These are phyloP conservation scores for Pterocarpus macrocarpus DNA, from an alignment of 306 rosid genomes.

Conservation along the genomic window DNA sequence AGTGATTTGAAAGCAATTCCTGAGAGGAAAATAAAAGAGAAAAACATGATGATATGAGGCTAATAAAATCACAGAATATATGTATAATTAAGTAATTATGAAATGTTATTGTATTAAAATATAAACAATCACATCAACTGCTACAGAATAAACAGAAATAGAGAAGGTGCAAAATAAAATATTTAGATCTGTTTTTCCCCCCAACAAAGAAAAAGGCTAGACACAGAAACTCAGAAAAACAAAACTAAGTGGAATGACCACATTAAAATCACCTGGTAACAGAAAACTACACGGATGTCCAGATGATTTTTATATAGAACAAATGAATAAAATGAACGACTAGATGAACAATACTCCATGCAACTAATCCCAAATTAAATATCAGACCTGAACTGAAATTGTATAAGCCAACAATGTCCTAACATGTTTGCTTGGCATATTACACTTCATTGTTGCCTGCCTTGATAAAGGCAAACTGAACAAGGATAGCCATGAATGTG, in stretches of 20 bases:
- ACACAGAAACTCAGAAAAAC: not conserved
- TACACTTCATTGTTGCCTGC: not conserved
- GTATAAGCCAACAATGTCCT: not conserved
- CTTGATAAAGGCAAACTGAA: not conserved
- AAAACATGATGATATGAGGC: not conserved
- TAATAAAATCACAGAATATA: constrained; percentile 25
- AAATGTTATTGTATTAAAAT: not conserved
- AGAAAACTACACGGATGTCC: constrained; percentile 4
- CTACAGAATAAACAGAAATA: not conserved
- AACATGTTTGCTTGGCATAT: constrained; percentile 31
- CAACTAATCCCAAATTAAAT: not conserved
- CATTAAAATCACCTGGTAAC: not conserved
- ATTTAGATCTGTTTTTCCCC: not conserved
- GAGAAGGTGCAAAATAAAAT: not conserved
- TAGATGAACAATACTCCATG: not conserved
- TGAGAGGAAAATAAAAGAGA: not conserved
- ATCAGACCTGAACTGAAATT: not conserved
- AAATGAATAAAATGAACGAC: constrained; percentile 19
- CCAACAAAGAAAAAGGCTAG: not conserved
- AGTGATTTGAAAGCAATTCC: constrained; percentile 2
- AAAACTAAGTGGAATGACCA: constrained; percentile 2
- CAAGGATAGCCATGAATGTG: not conserved
- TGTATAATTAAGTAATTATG: not conserved
- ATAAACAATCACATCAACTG: not conserved
- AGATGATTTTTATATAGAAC: constrained; percentile 34